A percentile compares a stretch with the other conserved stretches of the same genome.
Evolutionary conservation across 768 basidiomycete genomes (phyloP).

Genomic region (Kwoniella bestiolae): DNA sequence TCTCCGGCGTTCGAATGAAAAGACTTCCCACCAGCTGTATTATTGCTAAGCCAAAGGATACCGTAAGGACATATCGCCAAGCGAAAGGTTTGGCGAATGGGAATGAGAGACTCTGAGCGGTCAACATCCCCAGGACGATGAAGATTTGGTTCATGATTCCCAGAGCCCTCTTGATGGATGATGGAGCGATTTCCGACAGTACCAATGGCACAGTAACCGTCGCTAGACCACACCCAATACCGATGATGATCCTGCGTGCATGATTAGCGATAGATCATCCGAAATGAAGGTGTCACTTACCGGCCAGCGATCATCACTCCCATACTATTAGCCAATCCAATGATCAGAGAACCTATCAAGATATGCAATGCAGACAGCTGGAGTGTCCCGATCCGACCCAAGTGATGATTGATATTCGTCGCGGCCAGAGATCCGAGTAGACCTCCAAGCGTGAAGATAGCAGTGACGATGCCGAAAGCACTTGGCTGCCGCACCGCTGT

Average conservation of each 20-base stretch:
- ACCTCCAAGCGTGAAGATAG: conserved; percentile 85
- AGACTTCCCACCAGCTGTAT: conserved; percentile 45
- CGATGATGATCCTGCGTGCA: conserved; percentile 41
- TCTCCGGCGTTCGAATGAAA: conserved; percentile 17
- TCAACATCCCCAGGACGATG: conserved; percentile 53
- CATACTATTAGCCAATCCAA: conserved; percentile 34
- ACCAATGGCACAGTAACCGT: conserved; percentile 74
- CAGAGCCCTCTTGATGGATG: conserved; percentile 64
- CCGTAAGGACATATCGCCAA: conserved; percentile 48
- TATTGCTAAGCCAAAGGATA: conserved; percentile 36
- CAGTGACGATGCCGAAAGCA: conserved; percentile 79
- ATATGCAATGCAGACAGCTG: conserved; percentile 31
- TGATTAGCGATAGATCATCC: not conserved
- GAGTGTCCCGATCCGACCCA: conserved; percentile 42
- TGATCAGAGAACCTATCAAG: conserved; percentile 34
- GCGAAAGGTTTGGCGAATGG: conserved; percentile 37
- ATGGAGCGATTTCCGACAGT: conserved; percentile 81
- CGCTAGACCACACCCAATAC: conserved; percentile 54
- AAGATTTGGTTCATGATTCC: conserved; percentile 53
- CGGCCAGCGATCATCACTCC: conserved; percentile 34
- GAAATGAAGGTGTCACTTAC: conserved; percentile 17
- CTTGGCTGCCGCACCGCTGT: conserved; percentile 43
- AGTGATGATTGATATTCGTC: conserved; percentile 19
- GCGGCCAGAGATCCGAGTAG: conserved; percentile 64
- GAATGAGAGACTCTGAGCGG: conserved; percentile 46